Conservation (phyloP, 345 rosid genomes). For the Erucastrum elatum region DNA sequence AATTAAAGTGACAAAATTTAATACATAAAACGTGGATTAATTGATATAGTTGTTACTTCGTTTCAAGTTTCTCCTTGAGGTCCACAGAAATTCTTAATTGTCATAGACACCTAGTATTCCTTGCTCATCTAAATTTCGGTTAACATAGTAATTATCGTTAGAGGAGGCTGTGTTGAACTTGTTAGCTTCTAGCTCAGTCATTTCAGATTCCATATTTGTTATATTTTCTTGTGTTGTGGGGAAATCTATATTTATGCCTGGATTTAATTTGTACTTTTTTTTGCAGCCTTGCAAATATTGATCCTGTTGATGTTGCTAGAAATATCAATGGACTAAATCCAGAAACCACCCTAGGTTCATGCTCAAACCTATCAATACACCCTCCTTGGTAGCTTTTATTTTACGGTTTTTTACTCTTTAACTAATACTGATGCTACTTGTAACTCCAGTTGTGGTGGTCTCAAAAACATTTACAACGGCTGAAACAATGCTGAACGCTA, state of each 20-base stretch:
- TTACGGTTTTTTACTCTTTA: too few species aligned
- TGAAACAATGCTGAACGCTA: constrained; percentile 97
- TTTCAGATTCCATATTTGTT: not conserved
- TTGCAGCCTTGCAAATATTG: constrained; percentile 94
- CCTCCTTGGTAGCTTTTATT: not conserved
- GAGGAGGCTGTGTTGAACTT: constrained; percentile 1
- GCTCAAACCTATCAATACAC: constrained; percentile 3
- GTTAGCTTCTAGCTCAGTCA: constrained; percentile 10
- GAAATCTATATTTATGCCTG: constrained; percentile 19
- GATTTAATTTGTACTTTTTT: constrained; percentile 17
- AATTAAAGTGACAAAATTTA: not conserved
- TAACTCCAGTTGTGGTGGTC: constrained; percentile 80
- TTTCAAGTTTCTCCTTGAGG: not conserved
- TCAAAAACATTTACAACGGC: constrained; percentile 98
- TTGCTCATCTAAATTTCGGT: not conserved
- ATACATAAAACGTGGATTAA: not conserved
- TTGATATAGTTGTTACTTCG: not conserved
- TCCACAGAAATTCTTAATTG: not conserved
- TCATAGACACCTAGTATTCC: not conserved
- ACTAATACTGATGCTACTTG: constrained; percentile 22
- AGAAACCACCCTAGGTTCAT: constrained; percentile 86
- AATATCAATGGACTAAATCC: constrained; percentile 75
- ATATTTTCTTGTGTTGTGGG: not conserved
- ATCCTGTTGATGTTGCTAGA: constrained; percentile 93
- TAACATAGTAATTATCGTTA: not conserved